Evolutionary conservation across 2,329 filamentous ascomycete species (phyloP), one percentile per base, ranked within the genome.

Genomic region (Trichophyton benhamiae): DNA sequence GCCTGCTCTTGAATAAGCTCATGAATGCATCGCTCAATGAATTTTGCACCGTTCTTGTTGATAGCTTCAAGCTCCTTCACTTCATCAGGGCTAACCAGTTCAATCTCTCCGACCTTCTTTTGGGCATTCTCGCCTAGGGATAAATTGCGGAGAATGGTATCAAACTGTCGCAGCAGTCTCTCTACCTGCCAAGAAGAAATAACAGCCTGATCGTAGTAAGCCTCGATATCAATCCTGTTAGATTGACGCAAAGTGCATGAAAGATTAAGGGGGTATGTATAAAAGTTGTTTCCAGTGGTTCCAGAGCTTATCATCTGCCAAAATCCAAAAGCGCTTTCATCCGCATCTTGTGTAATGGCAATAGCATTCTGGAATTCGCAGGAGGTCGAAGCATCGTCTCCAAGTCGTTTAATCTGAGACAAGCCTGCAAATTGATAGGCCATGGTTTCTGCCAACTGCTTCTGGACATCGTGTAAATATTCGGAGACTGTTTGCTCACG

Each of bases 381-480:
- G 30, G 73, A 73, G 15, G 68, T 64, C n/a, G 70, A 68, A 5
- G 71, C 68, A 60, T 76, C 72, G 1, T 77, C 71, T 64, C 80
- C 80, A 17, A 83, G 70, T 17, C 76, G 74, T 20, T 82, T 79
- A 62, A 77, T 77, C 57, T 76, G 72, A 57, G 76, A 74, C 13
- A 78, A 57, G 5, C 76, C 76, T 9, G 81, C 77, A 68, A 87
- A 83, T 71, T 87, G 82, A 66, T 84, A 80, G 0, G 82, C 79
- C 3, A 85, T 83, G 58, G 81, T 77, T 6, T 76, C 72, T 0
- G 81, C 73, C 0, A 78, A 79, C 61, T 79, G 76, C 25, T 79
- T 72, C 49, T 85, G 82, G 3, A 86, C 76, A 2, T 74, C 70
- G 57, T 79, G 75, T 3, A 86, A 72, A 63, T 79, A 85, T 48